These are phyloP conservation scores for Lenwebbia sp. DNA, from an alignment of 345 rosid species.

Conservation along the genomic window DNA sequence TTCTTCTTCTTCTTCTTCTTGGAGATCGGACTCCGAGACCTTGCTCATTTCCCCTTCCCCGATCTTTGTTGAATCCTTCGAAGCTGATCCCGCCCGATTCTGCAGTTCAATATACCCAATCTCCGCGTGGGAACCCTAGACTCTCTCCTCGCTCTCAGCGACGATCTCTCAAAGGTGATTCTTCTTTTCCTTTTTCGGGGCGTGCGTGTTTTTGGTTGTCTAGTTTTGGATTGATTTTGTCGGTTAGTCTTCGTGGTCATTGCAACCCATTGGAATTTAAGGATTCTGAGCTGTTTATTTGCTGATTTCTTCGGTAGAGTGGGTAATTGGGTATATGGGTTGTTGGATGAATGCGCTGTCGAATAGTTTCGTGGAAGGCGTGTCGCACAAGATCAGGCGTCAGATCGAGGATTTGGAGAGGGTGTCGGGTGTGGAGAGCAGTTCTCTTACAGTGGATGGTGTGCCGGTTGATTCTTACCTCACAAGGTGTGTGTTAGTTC, in stretches of 20 bases:
- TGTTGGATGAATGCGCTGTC: slow-evolving; percentile 39
- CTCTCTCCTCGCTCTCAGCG: slow-evolving; percentile 89
- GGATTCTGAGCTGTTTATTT: background rate
- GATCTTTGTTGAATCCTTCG: background rate
- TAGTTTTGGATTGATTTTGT: no score
- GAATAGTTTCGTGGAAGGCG: slow-evolving; percentile 82
- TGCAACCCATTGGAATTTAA: background rate
- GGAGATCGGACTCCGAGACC: background rate
- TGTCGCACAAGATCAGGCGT: slow-evolving; percentile 88
- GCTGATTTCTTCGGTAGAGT: background rate
- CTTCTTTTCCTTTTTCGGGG: background rate
- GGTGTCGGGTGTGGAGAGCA: slow-evolving; percentile 70
- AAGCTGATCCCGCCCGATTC: background rate
- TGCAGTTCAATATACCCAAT: slow-evolving; percentile 88
- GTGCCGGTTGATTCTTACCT: slow-evolving; percentile 95
- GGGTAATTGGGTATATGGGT: background rate
- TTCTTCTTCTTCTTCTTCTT: slow-evolving; percentile 1
- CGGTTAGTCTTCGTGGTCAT: no score
- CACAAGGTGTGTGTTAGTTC: slow-evolving; percentile 49
- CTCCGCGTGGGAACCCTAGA: slow-evolving; percentile 98
- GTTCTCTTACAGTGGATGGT: slow-evolving; percentile 83
- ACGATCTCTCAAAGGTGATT: slow-evolving; percentile 84
- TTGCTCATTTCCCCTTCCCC: background rate
- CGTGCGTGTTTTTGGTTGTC: no score
- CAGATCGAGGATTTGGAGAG: slow-evolving; percentile 98